Conservation (phyloP, 352 stramenopile genomes). For the Globisporangium polare region DNA sequence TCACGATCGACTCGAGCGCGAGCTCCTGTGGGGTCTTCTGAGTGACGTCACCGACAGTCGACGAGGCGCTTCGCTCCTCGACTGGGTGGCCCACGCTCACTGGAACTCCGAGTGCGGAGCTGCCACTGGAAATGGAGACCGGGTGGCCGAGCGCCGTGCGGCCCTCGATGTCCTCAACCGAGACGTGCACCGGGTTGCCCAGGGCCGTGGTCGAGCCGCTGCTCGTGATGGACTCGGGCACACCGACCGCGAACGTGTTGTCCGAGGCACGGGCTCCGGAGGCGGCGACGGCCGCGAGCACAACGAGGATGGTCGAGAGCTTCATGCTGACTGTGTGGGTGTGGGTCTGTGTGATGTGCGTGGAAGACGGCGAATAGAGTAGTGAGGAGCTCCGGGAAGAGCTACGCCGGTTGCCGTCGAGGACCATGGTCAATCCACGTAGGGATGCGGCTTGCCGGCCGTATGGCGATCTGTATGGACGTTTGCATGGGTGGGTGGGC, state of each 20-base stretch:
- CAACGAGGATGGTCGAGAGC: constrained; percentile 11
- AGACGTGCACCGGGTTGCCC: constrained; percentile 6
- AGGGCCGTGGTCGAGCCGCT: neutral
- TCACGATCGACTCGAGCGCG: constrained; percentile 7
- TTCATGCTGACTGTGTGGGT: constrained; percentile 12
- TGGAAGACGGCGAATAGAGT: constrained; percentile 7
- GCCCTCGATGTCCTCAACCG: neutral
- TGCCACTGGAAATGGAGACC: neutral
- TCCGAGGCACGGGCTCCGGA: neutral
- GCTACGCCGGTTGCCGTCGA: neutral
- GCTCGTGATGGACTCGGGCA: constrained; percentile 4
- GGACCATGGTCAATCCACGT: neutral
- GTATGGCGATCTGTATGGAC: neutral
- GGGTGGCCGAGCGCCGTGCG: constrained; percentile 3
- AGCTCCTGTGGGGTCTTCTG: constrained; percentile 10
- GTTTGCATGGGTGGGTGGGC: constrained; percentile 1
- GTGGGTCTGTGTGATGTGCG: constrained; percentile 2
- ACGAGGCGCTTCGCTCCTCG: neutral
- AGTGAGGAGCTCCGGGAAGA: constrained; percentile 2
- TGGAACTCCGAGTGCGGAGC: constrained; percentile 2
- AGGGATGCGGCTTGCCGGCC: neutral
- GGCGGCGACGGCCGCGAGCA: constrained; percentile 2
- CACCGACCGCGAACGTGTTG: constrained; percentile 1
- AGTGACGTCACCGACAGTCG: neutral
- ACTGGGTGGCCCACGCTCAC: constrained; percentile 8